Evolutionary conservation across 139 green algal species (phyloP).

Genomic region (Spirogloea muscicola): DNA sequence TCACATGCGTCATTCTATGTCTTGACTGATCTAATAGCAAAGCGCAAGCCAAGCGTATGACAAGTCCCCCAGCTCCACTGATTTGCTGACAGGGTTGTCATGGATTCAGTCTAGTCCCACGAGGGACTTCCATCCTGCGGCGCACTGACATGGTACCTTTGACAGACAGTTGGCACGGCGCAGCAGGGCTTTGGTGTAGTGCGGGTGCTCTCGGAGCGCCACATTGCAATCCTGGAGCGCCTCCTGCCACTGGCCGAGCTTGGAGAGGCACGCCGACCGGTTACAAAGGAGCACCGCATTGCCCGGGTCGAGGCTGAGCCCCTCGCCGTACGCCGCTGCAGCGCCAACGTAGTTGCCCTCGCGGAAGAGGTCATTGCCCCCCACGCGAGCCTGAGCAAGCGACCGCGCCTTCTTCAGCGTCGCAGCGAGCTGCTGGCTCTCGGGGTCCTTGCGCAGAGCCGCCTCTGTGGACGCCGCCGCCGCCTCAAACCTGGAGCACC

Average conservation of each 20-base stretch:
- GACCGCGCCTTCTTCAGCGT: slow-evolving; percentile 20
- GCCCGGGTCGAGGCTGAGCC: slow-evolving; percentile 55
- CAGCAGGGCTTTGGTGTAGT: slow-evolving; percentile 14
- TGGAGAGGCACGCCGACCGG: slow-evolving; percentile 25
- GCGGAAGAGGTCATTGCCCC: slow-evolving; percentile 75
- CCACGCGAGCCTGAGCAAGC: slow-evolving; percentile 62
- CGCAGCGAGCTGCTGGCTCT: not conserved
- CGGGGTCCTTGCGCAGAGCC: slow-evolving; percentile 11
- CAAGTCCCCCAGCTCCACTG: no score
- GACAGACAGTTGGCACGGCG: not conserved
- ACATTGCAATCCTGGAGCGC: slow-evolving; percentile 25
- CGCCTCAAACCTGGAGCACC: slow-evolving; percentile 6
- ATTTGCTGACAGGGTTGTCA: no score
- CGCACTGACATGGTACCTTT: not conserved
- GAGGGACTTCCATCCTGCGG: not conserved
- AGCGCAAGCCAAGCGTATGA: no score
- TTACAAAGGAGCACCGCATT: slow-evolving; percentile 40
- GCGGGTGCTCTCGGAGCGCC: not conserved
- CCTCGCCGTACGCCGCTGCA: slow-evolving; percentile 46
- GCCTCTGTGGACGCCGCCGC: not conserved
- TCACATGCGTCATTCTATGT: no score
- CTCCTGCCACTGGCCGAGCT: slow-evolving; percentile 24
- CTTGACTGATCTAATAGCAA: no score
- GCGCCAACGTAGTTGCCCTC: slow-evolving; percentile 59
- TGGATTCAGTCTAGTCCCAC: no score